Conservation (phyloP, 2,329 filamentous ascomycete species). For the Alternaria sp. region DNA sequence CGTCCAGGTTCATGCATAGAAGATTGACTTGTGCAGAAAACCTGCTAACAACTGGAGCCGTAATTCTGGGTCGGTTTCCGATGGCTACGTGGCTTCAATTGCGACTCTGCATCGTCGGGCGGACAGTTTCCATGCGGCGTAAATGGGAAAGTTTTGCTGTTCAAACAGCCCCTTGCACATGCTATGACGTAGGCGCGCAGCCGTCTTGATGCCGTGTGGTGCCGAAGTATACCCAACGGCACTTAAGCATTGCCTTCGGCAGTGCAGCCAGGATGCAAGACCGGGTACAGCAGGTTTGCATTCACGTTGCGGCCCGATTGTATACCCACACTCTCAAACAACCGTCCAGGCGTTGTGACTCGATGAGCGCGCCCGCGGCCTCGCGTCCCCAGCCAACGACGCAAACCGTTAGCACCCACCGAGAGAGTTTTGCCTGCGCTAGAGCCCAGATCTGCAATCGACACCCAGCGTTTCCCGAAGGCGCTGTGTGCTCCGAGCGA, state of each 20-base stretch:
- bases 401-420: constrained; percentile 9
- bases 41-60: not conserved
- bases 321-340: not conserved
- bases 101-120: not conserved
- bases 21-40: constrained; percentile 6
- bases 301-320: constrained; percentile 10
- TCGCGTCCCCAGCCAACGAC: not conserved
- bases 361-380: constrained; percentile 2
- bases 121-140: not conserved
- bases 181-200: not conserved
- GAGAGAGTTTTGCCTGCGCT: constrained; percentile 14
- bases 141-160: not conserved
- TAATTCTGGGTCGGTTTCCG: not conserved
- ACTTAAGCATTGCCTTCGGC: constrained; percentile 4
- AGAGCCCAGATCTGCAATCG: constrained; percentile 10
- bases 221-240: constrained; percentile 7
- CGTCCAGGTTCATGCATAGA: constrained; percentile 11
- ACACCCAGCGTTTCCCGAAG: constrained; percentile 10
- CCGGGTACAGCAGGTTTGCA: constrained; percentile 6
- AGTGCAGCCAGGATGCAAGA: not conserved
- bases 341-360: constrained; percentile 1
- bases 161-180: not conserved
- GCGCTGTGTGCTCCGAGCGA: constrained; percentile 10
- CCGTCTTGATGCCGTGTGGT: not conserved
- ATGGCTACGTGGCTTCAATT: constrained; percentile 19